A percentile compares a stretch with the other conserved stretches of the same genome.
phyloP scores from a whole-genome alignment of 768 basidiomycete genomes.

The Amanita rubescens region DNA sequence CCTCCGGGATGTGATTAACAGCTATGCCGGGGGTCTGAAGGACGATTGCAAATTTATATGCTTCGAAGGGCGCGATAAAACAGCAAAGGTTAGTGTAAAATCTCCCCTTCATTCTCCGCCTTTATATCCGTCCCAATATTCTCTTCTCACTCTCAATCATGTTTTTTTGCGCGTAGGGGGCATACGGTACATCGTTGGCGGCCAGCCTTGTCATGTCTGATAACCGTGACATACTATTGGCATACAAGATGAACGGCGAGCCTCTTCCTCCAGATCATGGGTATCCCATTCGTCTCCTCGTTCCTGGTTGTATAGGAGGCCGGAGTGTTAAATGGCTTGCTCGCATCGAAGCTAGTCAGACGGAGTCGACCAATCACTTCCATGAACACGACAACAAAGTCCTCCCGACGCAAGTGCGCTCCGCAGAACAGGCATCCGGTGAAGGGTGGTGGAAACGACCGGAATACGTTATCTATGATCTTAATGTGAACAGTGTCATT shows the following conservation, averaged over 20 bases:
- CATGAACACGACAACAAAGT: constrained; percentile 50
- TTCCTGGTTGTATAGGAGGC: constrained; percentile 60
- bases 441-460: constrained; percentile 44
- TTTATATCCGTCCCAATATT: too few species aligned
- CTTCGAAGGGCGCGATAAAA: constrained; percentile 49
- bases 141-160: background rate
- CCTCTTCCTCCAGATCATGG: constrained; percentile 55
- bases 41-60: constrained; percentile 39
- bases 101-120: too few species aligned
- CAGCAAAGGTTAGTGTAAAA: constrained; percentile 4
- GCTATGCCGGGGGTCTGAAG: constrained; percentile 29
- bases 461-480: constrained; percentile 39
- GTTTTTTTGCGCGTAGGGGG: background rate
- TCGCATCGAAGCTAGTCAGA: constrained; percentile 41
- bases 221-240: background rate
- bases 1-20: constrained; percentile 44
- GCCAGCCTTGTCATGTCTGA: constrained; percentile 2
- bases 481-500: constrained; percentile 55
- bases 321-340: constrained; percentile 55
- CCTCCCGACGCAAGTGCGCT: constrained; percentile 43
- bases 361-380: constrained; percentile 48
- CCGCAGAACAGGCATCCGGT: constrained; percentile 45
- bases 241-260: constrained; percentile 4
- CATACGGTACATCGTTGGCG: background rate
- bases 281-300: constrained; percentile 53